These are phyloP conservation scores for Fusarium verrucosum DNA, from an alignment of 2,329 filamentous ascomycete species.

Conservation along the genomic window DNA sequence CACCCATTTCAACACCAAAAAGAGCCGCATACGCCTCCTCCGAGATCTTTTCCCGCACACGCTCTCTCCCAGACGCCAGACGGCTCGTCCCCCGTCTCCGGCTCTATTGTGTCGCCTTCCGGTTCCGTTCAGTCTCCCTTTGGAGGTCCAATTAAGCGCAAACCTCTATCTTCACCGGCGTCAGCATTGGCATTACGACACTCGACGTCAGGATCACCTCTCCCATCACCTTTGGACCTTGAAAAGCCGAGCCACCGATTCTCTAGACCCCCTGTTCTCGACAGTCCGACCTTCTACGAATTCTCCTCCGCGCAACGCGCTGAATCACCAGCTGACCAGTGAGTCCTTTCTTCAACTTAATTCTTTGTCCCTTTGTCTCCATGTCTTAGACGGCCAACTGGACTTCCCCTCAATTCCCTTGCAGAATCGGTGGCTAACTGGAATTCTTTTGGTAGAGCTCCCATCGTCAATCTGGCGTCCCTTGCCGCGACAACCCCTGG, in stretches of 20 bases:
- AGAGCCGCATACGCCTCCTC: constrained; percentile 16
- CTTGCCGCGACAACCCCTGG: constrained; percentile 35
- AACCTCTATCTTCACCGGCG: constrained; percentile 66
- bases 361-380: constrained; percentile 10
- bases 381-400: constrained; percentile 16
- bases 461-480: constrained; percentile 40
- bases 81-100: constrained; percentile 36
- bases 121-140: constrained; percentile 33
- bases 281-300: constrained; percentile 71
- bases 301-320: constrained; percentile 53
- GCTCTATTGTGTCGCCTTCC: constrained; percentile 15
- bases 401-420: constrained; percentile 5
- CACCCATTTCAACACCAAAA: constrained; percentile 27
- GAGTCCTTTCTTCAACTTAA: constrained; percentile 31
- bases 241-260: constrained; percentile 63
- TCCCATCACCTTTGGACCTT: constrained; percentile 52
- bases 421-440: constrained; percentile 42
- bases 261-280: constrained; percentile 63
- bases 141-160: constrained; percentile 61
- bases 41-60: constrained; percentile 33
- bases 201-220: constrained; percentile 40
- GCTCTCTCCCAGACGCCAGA: constrained; percentile 42
- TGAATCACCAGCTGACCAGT: constrained; percentile 38
- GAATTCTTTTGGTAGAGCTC: constrained; percentile 41
- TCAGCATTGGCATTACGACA: constrained; percentile 39